Evolutionary conservation across 169 alveolate genomes (phyloP), one percentile per base, ranked within the genome.

Genomic region (Cryptosporidium parvum): DNA sequence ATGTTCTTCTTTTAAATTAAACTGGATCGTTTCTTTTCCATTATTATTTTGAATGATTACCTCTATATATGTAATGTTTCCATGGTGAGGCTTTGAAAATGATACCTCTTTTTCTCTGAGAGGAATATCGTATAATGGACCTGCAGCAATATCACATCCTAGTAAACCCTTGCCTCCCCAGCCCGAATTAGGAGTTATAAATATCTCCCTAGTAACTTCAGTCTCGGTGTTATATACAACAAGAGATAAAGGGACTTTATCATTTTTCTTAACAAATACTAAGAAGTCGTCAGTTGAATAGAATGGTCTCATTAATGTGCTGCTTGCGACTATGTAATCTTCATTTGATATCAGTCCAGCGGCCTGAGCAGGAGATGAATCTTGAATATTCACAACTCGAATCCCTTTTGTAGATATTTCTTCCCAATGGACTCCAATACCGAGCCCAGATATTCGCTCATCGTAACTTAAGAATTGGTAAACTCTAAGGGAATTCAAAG

Each of bases 131-230:
- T 42, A 61, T 5, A 80, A 29, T 16, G 75, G 75, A 0, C 89
- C 89, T 18, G 89, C 73, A n/a, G 75, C 80, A 44, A 80, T 65
- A 51, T 65, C 75, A 31, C 89, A 80, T n/a, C 89, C 89, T 18
- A 80, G 29, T 26, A 80, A n/a, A 29, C 89, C 89, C 42, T 31
- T 80, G 9, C 89, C 89, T 35, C 89, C 89, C 89, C 89, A 80
- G 26, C 12, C n/a, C 2, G 89, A 80, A 23, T 80, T 26, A 10
- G 89, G 89, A 48, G 37, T 48, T 18, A 80, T 44, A 12, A n/a
- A 16, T 61, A 80, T 44, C 31, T 80, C 89, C 35, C 89, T 80
- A 26, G 39, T 26, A 26, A 31, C 23, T 37, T 80, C 89, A 2
- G 67, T 65, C 42, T 80, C 89, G 9, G 75, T 44, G 35, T 80